Base-by-base conservation (phyloP, 768 basidiomycete species). In the Kwoniella dejecticola region DNA sequence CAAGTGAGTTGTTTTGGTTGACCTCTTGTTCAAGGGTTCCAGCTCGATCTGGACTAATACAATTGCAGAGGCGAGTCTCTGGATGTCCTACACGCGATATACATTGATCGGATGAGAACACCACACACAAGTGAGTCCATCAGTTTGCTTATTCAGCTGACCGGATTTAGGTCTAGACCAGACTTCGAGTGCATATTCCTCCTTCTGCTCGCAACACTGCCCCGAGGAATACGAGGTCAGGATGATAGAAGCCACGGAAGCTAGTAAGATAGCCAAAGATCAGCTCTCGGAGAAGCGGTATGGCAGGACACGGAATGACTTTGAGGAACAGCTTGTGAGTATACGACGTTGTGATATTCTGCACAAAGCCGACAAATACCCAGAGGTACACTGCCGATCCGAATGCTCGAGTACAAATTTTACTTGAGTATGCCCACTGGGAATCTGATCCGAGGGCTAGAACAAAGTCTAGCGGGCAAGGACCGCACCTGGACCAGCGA, bases 161-260 rank as follows among this genome's bases (percentile, higher is more conserved):
- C 36, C 27, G 17, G 30, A 6, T 44, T 24, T 45, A 93, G 91
- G 85, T 60, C 83, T 87, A 57, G 90, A 91, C 40, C 85, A 89
- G 13, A 94, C 92, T 0, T 87, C 87, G 57, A 87, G 90, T 69
- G 82, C 85, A 1, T 98, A 95, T 76, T 96, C 94, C 0, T 84
- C 87, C 0, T 96, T 97, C 80, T 90, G 91, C 15, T 90, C 91
- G 0, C 84, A 85, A 56, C 84, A 89, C 77, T 85, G 88, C 13
- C 81, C 87, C 0, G 80, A 83, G n/a, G 83, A 88, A 42, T 98
- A 98, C 73, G 92, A 95, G 71, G 68, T 81, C 0, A 79, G 87
- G 6, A 84, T 97, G 24, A 83, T 95, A 17, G 78, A 84, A 0
- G 92, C 91, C 2, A 91, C 91, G 15, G 88, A 89, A 77, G 77